Base-by-base conservation (phyloP, 306 rosid genomes). In the Alnus glutinosa region DNA sequence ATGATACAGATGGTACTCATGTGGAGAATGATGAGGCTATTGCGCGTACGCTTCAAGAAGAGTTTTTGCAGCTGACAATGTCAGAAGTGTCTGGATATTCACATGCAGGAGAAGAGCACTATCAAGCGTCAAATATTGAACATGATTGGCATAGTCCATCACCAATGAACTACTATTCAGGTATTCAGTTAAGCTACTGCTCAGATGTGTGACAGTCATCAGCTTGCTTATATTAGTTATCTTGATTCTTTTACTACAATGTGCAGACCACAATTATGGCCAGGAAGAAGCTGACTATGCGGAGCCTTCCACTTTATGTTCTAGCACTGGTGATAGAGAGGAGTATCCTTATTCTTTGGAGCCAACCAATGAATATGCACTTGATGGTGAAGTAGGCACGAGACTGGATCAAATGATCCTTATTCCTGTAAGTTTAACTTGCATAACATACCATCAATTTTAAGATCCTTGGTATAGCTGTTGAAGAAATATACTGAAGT, bases 1-100 rank as follows among this genome's bases (percentile, higher is more conserved):
- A 92, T 80, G 88, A 81, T 77, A 50, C 83, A 7, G 91, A 87
- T 57, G 19, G 75, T 62, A 85, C 75, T 77, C 79, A 84, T 79
- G 87, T 92, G 59, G 92, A 94, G 82, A 90, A 90, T 73, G 98
- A 94, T 59, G 98, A 89, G 86, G 81, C 87, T 74, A 90, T 94
- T 86, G 96, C 97, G 7, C 83, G 79, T 37, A 80, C 90, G 36
- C 96, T 94, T 69, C 98, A 92, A 84, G 94, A 94, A 81, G 92
- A 92, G 79, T 92, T 87, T 85, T 82, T 90, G 11, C 88, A 59
- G 58, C 85, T 92, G 66, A 84, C 86, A 4, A 64, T 90, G 49
- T 78, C 78, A 16, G 97, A 94, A 64, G 8, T 75, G 78, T 85
- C 95, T 44, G 72, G 81, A 70, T 79, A 79, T 78, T 77, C 86